Percentiles rank a stretch among this genome's conserved stretches.
Evolutionary conservation across 257 asterid species (phyloP).

Genomic region (Solanum chmielewskii): DNA sequence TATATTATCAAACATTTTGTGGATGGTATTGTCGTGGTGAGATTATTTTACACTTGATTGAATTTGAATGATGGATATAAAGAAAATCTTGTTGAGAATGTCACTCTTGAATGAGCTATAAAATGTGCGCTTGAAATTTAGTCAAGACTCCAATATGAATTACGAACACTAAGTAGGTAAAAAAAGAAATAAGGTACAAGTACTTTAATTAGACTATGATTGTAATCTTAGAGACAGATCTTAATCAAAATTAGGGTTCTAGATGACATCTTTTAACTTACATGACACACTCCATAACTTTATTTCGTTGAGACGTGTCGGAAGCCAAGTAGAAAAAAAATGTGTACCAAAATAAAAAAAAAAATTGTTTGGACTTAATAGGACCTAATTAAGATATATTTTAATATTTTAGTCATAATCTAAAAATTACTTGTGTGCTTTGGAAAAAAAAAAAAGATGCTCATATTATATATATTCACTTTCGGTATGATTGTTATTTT

Average conservation of each 20-base stretch:
- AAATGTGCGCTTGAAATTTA: no score
- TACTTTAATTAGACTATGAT: no score
- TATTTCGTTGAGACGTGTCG: neutral
- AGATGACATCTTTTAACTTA: no score
- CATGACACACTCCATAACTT: neutral
- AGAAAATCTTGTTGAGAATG: no score
- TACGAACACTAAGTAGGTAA: neutral
- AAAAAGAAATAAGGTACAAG: neutral
- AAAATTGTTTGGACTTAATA: no score
- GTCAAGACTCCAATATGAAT: no score
- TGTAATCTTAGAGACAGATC: rapidly evolving
- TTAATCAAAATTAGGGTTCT: neutral
- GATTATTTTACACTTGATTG: no score
- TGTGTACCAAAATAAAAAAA: no score
- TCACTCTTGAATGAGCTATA: neutral
- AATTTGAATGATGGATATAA: no score
- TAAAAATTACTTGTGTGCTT: no score
- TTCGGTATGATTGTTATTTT: neutral
- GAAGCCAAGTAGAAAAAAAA: neutral
- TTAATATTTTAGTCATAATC: rapidly evolving
- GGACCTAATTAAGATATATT: neutral
- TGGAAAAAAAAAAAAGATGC: neutral
- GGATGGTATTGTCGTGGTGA: neutral
- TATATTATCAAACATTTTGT: neutral
- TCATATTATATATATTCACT: neutral